Base-by-base conservation (phyloP, 352 stramenopile genomes). In the Aphanomyces invadans region DNA sequence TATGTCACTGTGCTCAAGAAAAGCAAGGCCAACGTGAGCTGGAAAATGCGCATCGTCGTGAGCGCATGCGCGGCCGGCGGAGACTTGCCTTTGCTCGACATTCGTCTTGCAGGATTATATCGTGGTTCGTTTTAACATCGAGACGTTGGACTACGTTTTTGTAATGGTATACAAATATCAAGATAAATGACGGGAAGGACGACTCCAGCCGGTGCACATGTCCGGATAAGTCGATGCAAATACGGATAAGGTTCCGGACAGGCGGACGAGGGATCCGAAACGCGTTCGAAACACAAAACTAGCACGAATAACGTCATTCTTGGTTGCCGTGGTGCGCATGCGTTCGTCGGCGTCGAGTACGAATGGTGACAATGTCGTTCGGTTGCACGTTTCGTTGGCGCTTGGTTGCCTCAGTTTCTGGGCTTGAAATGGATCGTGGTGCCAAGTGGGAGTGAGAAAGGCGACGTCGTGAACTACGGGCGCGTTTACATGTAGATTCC, bases 1-100 rank as follows among this genome's bases (percentile, higher is more conserved):
- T 57, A 57, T 11, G 5, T 7, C 25, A 57, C 49, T 7, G 49
- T 57, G 49, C 49, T 57, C 19, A 57, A 57, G 49, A 57, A 26
- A n/a, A 57, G 49, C 25, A 57, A 26, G 19, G 21, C 49, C 17
- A 57, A 10, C 29, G 23, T 32, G 49, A 57, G 21, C 29, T 57
- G 49, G 29, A 29, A 57, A 11, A 57, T 29, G 49, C 49, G 49
- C 19, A 57, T n/a, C 12, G 49, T 57, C 17, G 23, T n/a, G 4
- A 57, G 7, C 12, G 19, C 21, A 5, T 38, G 25, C 21, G 49
- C 1, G 21, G 49, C 29, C 29, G 49, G 5, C 25, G 49, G 12
- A 1, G 15, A 21, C 12, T n/a, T 9, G 12, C 23, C 44, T 25
- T 52, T 52, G 9, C 9, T 52, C 44, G 44, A 52, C 44, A 52